Evolutionary conservation across 164 flowering plant genomes (phyloP), one percentile per base, ranked within the genome.

Genomic region (Stephania japonica): DNA sequence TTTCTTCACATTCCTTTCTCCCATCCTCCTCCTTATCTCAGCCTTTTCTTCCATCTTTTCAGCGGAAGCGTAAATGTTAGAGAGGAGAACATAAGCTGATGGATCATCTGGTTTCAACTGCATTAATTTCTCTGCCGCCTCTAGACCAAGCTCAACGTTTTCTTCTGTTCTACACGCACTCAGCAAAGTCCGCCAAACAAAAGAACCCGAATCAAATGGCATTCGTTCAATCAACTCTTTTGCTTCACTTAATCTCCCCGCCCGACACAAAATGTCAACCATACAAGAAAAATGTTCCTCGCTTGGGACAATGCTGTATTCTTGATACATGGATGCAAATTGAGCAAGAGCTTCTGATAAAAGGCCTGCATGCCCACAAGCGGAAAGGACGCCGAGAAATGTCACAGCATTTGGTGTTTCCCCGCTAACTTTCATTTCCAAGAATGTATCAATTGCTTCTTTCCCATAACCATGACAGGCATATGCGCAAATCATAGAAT

Each of bases 81-180:
- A 78, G 24, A 78, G 83, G 24, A 81, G 83, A 78, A 81, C 75
- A 70, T 81, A 81, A 50, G 80, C 77, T 41, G 81, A 75, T 67
- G 77, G 70, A 44, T 75, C 83, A 25, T 71, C 23, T 43, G 83
- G 76, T 42, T 80, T 72, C 42, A 67, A 61, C 74, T 75, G 72
- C 62, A 80, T 75, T 70, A 80, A 42, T 53, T 76, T 78, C 59
- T 72, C 68, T 63, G 78, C 83, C 8, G 75, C 78, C 66, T 70
- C 78, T 67, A 78, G 72, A 13, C 80, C 83, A 18, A 75, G 65
- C 62, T 64, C 53, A 23, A 75, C 13, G 42, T 80, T 42, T 27
- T 47, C 80, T 14, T 78, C 14, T 13, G 23, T 41, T 67, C 75
- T 78, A 63, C 77, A 80, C 67, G 72, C 76, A 42, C 78, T 78